Conservation (phyloP, 2,329 filamentous ascomycete genomes). For the Penicillium sp. region DNA sequence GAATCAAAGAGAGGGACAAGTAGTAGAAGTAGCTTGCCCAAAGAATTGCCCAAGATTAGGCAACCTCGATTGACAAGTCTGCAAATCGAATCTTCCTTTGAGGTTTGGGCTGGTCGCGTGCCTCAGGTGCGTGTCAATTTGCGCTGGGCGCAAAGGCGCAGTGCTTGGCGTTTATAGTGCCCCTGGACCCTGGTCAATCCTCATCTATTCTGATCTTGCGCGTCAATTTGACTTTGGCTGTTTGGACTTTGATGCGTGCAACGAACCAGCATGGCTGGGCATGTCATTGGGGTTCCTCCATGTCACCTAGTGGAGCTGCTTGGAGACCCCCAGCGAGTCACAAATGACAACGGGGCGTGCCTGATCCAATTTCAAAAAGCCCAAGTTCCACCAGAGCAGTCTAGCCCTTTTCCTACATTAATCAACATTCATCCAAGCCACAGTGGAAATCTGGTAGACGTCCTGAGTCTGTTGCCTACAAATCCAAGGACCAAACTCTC, state of each 20-base stretch:
- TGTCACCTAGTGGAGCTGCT: background rate
- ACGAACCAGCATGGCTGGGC: background rate
- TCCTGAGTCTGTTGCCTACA: too few species aligned
- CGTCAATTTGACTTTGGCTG: background rate
- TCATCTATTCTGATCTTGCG: too few species aligned
- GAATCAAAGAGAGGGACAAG: background rate
- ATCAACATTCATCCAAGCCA: too few species aligned
- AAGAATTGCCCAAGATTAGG: background rate
- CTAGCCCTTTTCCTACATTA: too few species aligned
- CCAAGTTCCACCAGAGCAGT: too few species aligned
- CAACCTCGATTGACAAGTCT: background rate
- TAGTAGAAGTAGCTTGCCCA: background rate
- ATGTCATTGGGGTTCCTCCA: background rate
- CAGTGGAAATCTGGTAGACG: too few species aligned
- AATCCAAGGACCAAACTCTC: background rate
- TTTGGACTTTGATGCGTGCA: background rate
- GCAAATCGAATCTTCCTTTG: background rate
- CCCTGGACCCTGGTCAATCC: background rate
- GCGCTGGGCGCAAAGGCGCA: background rate
- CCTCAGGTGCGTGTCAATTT: background rate
- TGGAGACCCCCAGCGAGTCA: too few species aligned
- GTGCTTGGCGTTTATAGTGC: background rate
- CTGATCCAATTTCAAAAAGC: too few species aligned
- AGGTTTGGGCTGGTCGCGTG: slow-evolving; percentile 3
- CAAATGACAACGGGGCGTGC: too few species aligned